Conservation (phyloP, 148 eudicot species). For the Pharnaceum exiguum region DNA sequence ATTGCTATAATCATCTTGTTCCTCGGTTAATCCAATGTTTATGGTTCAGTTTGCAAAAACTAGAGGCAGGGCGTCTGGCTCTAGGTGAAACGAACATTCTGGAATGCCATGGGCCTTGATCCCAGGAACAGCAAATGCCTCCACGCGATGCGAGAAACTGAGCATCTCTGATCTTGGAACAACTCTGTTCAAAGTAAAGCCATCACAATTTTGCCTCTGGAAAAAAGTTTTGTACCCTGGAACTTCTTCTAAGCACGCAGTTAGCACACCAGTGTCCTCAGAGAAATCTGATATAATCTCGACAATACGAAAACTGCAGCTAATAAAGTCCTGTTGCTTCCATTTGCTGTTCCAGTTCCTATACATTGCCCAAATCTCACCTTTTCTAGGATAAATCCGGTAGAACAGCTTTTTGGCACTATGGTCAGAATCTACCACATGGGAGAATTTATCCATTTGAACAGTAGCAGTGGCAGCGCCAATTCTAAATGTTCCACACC, state of each 20-base stretch:
- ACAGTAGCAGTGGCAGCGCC: slow-evolving; percentile 21
- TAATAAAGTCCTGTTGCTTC: slow-evolving; percentile 14
- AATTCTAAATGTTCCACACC: slow-evolving; percentile 29
- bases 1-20: too few species aligned
- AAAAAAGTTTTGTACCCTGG: slow-evolving; percentile 41
- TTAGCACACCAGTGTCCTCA: slow-evolving; percentile 14
- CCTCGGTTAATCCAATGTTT: too few species aligned
- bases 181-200: slow-evolving; percentile 35
- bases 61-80: slow-evolving; percentile 54
- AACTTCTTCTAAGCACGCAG: slow-evolving; percentile 22
- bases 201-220: slow-evolving; percentile 33
- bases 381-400: slow-evolving; percentile 51
- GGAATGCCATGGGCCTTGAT: slow-evolving; percentile 43
- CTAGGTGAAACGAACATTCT: slow-evolving; percentile 60
- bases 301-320: slow-evolving; percentile 20
- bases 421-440: slow-evolving; percentile 34
- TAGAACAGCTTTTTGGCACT: slow-evolving; percentile 24
- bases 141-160: slow-evolving; percentile 52
- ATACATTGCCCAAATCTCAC: slow-evolving; percentile 63
- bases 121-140: slow-evolving; percentile 52
- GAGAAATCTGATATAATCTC: slow-evolving; percentile 25
- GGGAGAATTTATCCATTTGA: slow-evolving; percentile 35
- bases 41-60: slow-evolving; percentile 19
- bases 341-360: slow-evolving; percentile 37
- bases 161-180: slow-evolving; percentile 38